Conservation (phyloP, 108 stramenopile species). For the Hondaea fermentalgiana region DNA sequence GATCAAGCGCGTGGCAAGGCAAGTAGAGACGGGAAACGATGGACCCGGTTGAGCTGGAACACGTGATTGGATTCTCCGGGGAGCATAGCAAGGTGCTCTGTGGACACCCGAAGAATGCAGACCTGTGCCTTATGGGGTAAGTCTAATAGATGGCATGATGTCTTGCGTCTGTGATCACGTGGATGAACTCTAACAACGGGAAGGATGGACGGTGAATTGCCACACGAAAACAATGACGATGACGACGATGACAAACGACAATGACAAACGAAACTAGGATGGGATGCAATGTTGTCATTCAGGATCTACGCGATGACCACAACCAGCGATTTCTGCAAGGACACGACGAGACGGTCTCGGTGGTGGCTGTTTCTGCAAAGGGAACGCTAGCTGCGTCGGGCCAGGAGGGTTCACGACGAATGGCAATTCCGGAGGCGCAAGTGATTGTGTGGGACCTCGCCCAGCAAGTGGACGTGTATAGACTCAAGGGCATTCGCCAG, state of each 20-base stretch:
- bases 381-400: conserved; percentile 5
- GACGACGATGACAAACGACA: too few species aligned
- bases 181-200: too few species aligned
- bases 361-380: not conserved
- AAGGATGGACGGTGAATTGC: too few species aligned
- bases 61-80: conserved; percentile 5
- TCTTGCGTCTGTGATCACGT: not conserved
- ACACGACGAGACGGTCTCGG: conserved; percentile 5
- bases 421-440: not conserved
- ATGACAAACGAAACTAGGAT: not conserved
- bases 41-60: conserved; percentile 13
- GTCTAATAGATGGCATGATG: not conserved
- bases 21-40: not conserved
- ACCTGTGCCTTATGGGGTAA: not conserved
- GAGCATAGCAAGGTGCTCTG: not conserved
- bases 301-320: conserved; percentile 15
- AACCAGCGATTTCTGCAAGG: not conserved
- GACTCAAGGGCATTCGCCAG: not conserved
- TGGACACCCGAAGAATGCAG: not conserved
- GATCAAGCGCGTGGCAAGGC: too few species aligned
- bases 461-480: not conserved
- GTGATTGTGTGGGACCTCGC: conserved; percentile 6
- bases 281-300: conserved; percentile 1
- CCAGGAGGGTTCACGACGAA: not conserved
- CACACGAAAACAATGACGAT: too few species aligned